phyloP scores from a whole-genome alignment of 768 basidiomycete genomes.

The Astraeus odoratus region DNA sequence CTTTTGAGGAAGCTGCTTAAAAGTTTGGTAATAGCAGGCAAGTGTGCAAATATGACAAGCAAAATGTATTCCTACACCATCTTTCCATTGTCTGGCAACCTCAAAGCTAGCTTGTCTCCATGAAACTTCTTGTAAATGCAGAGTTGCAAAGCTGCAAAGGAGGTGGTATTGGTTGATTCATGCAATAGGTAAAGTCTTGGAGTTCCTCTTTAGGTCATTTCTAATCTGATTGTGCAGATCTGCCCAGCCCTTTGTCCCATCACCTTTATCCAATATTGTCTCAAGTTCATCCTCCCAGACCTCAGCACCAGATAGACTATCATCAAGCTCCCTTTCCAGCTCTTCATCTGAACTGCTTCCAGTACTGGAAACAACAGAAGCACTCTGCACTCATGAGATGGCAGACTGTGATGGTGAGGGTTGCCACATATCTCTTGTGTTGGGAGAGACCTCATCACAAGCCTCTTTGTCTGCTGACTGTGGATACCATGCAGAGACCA shows the following conservation, averaged over 20 bases:
- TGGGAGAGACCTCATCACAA: no score
- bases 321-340: no score
- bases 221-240: constrained; percentile 25
- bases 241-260: constrained; percentile 16
- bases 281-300: constrained; percentile 20
- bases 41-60: constrained; percentile 25
- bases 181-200: constrained; percentile 15
- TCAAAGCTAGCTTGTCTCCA: constrained; percentile 26
- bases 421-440: no score
- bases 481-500: no score
- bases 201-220: constrained; percentile 21
- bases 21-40: constrained; percentile 31
- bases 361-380: neutral
- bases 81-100: constrained; percentile 33
- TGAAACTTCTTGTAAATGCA: constrained; percentile 21
- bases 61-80: constrained; percentile 23
- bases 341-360: neutral
- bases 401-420: neutral
- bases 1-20: constrained; percentile 28
- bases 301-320: constrained; percentile 4
- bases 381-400: neutral
- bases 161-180: constrained; percentile 12
- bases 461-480: no score
- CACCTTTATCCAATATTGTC: constrained; percentile 4
- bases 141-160: constrained; percentile 7